These are phyloP conservation scores for Sungouiella thailandica DNA, from an alignment of 805 yeast species.

Conservation along the genomic window DNA sequence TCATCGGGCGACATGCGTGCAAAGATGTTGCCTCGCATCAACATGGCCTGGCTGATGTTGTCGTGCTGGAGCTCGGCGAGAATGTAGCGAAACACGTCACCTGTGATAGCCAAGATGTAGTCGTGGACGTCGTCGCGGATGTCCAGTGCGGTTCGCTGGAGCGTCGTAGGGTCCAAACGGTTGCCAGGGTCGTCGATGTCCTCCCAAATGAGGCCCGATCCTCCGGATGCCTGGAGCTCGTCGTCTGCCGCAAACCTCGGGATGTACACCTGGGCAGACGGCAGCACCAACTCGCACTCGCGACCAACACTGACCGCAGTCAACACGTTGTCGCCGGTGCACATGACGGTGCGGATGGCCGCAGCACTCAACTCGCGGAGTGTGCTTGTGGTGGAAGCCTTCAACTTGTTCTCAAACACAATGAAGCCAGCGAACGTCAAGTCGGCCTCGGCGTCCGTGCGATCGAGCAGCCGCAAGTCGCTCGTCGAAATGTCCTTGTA, in stretches of 20 bases:
- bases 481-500: constrained; percentile 40
- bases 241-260: constrained; percentile 51
- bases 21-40: constrained; percentile 71
- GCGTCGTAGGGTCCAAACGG: constrained; percentile 58
- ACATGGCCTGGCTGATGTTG: constrained; percentile 46
- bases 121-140: constrained; percentile 22
- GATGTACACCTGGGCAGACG: constrained; percentile 37
- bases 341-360: constrained; percentile 80
- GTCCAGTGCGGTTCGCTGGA: constrained; percentile 40
- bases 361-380: constrained; percentile 61
- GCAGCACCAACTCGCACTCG: constrained; percentile 67
- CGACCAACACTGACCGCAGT: constrained; percentile 92
- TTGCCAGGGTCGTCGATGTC: constrained; percentile 57
- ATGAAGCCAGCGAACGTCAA: constrained; percentile 82
- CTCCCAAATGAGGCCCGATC: constrained; percentile 55
- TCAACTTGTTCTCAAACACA: constrained; percentile 86
- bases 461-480: constrained; percentile 23
- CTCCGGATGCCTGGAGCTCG: constrained; percentile 11
- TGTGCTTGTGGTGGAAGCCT: constrained; percentile 59
- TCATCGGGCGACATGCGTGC: constrained; percentile 99
- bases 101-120: constrained; percentile 81
- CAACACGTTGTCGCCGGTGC: constrained; percentile 94
- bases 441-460: constrained; percentile 66
- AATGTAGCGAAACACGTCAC: constrained; percentile 81
- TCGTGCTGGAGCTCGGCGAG: constrained; percentile 49